Evolutionary conservation across 2,329 filamentous ascomycete genomes (phyloP).

Genomic region (Diaporthe citrichinensis): DNA sequence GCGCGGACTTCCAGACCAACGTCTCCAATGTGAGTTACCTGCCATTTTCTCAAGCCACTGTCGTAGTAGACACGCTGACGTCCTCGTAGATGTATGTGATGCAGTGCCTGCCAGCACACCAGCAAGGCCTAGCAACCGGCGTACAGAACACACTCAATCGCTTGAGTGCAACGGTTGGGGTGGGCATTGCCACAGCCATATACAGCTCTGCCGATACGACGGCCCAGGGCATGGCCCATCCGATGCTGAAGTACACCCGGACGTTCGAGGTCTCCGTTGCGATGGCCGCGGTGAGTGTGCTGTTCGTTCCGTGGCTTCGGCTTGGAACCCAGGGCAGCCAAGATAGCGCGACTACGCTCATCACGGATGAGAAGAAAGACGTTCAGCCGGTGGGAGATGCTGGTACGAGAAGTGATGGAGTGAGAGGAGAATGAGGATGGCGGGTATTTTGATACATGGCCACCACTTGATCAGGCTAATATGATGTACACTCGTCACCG

Average conservation of each 20-base stretch:
- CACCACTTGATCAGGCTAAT: background rate
- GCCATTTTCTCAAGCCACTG: background rate
- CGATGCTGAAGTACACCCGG: constrained; percentile 63
- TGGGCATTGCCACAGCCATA: constrained; percentile 74
- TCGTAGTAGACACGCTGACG: constrained; percentile 32
- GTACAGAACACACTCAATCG: constrained; percentile 78
- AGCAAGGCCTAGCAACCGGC: constrained; percentile 76
- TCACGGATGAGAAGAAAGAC: constrained; percentile 5
- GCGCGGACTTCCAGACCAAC: constrained; percentile 79
- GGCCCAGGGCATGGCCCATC: constrained; percentile 52
- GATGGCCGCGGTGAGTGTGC: constrained; percentile 57
- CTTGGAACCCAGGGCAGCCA: constrained; percentile 66
- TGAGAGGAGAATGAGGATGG: background rate
- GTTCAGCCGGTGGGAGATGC: background rate
- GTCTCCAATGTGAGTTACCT: constrained; percentile 72
- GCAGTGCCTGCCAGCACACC: constrained; percentile 72
- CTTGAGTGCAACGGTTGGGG: constrained; percentile 70
- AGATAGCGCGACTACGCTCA: background rate
- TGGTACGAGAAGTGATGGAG: background rate
- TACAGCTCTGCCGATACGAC: constrained; percentile 64
- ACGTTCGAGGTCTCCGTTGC: constrained; percentile 65
- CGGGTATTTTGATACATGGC: background rate
- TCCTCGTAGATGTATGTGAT: constrained; percentile 75
- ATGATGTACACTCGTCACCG: background rate
- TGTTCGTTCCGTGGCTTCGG: constrained; percentile 65